Base-by-base conservation (phyloP, 352 stramenopile genomes). In the Globisporangium cederbergense region DNA sequence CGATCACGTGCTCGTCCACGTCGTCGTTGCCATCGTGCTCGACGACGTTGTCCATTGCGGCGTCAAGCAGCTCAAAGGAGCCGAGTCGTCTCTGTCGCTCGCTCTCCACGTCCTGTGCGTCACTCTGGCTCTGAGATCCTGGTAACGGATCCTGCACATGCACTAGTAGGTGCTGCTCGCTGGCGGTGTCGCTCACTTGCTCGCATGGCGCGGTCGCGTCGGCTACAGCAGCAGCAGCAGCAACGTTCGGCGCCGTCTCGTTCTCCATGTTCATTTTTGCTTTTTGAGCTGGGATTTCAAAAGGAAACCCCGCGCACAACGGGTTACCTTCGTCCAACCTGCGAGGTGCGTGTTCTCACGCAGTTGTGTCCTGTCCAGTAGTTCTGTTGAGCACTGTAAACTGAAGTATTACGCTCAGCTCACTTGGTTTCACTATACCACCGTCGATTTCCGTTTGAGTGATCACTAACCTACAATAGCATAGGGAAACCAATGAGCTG, bases 61-160 rank as follows among this genome's bases (percentile, higher is more conserved):
- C 62, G 34, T 67, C 62, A 16, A 67, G 54, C 36, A 67, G 54
- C 62, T 67, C 62, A 38, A 67, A 67, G 25, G 62, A 67, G 14
- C 46, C 60, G 18, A 66, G 60, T 16, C 60, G 60, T 18, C 58
- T 42, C 46, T 64, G 58, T 22, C 30, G 58, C 20, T 50, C 58
- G 4, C 28, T 47, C 22, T 63, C 58, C 13, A 32, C 58, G 16
- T 43, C 42, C 30, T 56, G 43, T 25, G 28, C 45, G 4, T 55
- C 46, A 10, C 9, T 52, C 22, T 53, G 40, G 40, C 36, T 61
- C 56, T 51, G 56, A n/a, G 22, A 10, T 10, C 53, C 42, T 20
- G 14, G 13, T 8, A 36, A 25, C 1, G 30, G 3, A 2, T 28
- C 25, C 5, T 11, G 22, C 4, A 49, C 13, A 2, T n/a, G 42